A percentile compares a stretch with the other conserved stretches of the same genome.
These are phyloP conservation scores for Phycomyces nitens DNA, from an alignment of 192 early-diverging fungal genomes.

Conservation along the genomic window DNA sequence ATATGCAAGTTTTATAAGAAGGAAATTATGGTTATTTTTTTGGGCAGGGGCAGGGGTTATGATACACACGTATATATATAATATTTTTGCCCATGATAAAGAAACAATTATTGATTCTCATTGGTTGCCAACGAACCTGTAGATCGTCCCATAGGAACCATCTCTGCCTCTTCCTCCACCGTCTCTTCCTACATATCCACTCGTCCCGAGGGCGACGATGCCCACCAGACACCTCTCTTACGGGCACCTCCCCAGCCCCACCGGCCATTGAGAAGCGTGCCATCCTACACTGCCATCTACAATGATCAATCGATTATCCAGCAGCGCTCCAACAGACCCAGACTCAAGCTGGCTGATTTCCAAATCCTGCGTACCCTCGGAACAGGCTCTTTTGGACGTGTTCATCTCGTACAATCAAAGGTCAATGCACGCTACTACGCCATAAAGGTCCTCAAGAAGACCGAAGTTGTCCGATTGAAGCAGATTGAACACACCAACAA, in stretches of 20 bases:
- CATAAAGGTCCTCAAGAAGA: conserved; percentile 95
- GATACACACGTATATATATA: too few species aligned
- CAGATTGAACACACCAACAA: conserved; percentile 99
- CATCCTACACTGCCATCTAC: conserved; percentile 17
- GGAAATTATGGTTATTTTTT: too few species aligned
- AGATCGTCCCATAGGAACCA: neutral
- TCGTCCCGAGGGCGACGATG: neutral
- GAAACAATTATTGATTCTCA: too few species aligned
- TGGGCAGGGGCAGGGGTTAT: too few species aligned
- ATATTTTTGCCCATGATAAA: too few species aligned
- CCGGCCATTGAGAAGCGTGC: neutral
- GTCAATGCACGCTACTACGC: conserved; percentile 86
- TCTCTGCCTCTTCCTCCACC: neutral
- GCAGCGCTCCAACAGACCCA: conserved; percentile 38
- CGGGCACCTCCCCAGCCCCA: neutral
- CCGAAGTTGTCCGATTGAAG: conserved; percentile 91
- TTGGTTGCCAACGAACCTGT: too few species aligned
- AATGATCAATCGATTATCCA: conserved; percentile 32
- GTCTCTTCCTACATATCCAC: neutral
- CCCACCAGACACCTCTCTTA: neutral
- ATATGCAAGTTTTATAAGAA: too few species aligned
- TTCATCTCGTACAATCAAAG: conserved; percentile 86
- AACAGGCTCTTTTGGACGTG: conserved; percentile 97
- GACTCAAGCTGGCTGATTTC: conserved; percentile 76
- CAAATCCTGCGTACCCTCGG: conserved; percentile 88